Base-by-base conservation (phyloP, 2,329 filamentous ascomycete genomes). In the Arthrobotrys sphaeroides region DNA sequence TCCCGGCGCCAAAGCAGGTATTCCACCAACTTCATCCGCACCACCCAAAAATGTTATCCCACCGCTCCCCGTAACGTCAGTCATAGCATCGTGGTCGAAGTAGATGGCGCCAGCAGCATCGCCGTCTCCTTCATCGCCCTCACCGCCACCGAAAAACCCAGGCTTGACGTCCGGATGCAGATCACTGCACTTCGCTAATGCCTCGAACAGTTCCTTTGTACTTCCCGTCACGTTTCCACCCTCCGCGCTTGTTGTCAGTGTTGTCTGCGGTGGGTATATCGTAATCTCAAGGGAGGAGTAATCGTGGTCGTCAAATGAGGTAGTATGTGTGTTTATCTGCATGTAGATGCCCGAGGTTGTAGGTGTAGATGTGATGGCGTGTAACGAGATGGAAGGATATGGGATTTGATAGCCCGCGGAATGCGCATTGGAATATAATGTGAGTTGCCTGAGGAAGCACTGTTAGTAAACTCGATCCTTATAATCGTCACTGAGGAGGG, bases 281-380 rank as follows among this genome's bases (percentile, higher is more conserved):
- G 73, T 77, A 7, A 77, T 24, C 22, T 77, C 73, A 20, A 77
- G 73, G 33, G 33, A 53, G 4, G 73, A 77, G 36, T 66, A 70
- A 20, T 77, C 66, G 49, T 77, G 66, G 60, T 77, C 73, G 36
- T 77, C 73, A n/a, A 77, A 77, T 13, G 73, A 51, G 4, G 59
- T 66, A n/a, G 42, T 59, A 20, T 66, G 65, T 6, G 73, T 70
- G 43, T 77, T 72, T 36, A 77, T 77, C 31, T 77, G 73, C 73
- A 77, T 70, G 60, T 72, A 77, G 40, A 77, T 66, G 5, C 66
- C 73, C 10, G 73, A 77, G 1, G 73, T 77, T 9, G 65, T 77
- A 13, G 72, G 72, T 24, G 73, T 77, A 3, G 73, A 70, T 5
- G 73, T 72, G 53, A 77, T 70, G 2, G 73, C 73, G 26, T 77